phyloP scores from a whole-genome alignment of 176 grass and related monocot genomes.

The Sorghum bicolor region Sorghum_bicolor_NCBIv3 NC_012873.2:64146001-64146500 shows the following conservation, averaged over 20 bases:
- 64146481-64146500: too few species aligned
- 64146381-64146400: neutral
- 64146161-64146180: slow-evolving; percentile 11
- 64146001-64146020: neutral
- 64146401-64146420: too few species aligned
- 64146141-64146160: slow-evolving; percentile 7
- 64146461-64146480: too few species aligned
- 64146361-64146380: neutral
- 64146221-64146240: neutral
- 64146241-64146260: neutral
- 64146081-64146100: neutral
- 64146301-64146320: too few species aligned
- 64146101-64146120: slow-evolving; percentile 4
- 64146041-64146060: neutral
- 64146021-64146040: slow-evolving; percentile 1
- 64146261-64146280: too few species aligned
- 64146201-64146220: neutral
- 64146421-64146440: too few species aligned
- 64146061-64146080: neutral
- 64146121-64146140: slow-evolving; percentile 12
- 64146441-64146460: too few species aligned
- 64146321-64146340: neutral
- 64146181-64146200: neutral
- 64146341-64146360: neutral
- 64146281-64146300: neutral